Percentiles rank a stretch among this genome's conserved stretches.
phyloP scores from a whole-genome alignment of 2,329 filamentous ascomycete species.

The Chrysosporium queenslandicum region DNA sequence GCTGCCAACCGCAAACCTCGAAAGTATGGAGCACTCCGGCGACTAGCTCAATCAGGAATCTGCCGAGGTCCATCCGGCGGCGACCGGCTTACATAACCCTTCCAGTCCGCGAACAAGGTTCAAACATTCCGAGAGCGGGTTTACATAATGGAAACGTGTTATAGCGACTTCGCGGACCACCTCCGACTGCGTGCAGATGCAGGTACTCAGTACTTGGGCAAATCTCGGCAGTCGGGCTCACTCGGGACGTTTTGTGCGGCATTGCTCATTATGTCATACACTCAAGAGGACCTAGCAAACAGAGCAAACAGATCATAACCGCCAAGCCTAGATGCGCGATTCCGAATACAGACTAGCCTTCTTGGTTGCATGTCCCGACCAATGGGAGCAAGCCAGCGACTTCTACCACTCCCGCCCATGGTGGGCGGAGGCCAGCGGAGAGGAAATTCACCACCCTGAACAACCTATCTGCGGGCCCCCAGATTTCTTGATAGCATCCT shows the following conservation, averaged over 20 bases:
- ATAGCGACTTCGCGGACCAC: neutral
- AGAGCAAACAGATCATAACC: neutral
- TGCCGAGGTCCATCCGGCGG: constrained; percentile 1
- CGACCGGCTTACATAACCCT: neutral
- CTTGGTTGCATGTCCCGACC: neutral
- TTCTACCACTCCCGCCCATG: no score
- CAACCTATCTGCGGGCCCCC: neutral
- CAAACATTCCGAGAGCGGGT: neutral
- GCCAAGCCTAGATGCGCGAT: no score
- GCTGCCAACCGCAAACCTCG: neutral
- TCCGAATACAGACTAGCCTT: no score
- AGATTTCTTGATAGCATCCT: neutral
- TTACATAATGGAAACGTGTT: neutral
- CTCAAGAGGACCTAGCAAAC: neutral
- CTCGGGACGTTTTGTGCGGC: neutral
- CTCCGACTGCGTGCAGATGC: neutral
- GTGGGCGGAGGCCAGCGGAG: no score
- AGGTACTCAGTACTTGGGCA: neutral
- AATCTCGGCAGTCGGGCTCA: neutral
- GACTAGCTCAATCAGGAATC: neutral
- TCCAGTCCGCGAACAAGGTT: neutral
- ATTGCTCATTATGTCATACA: neutral
- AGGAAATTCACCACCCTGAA: neutral
- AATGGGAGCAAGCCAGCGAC: neutral
- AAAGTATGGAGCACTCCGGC: neutral